Conservation (phyloP, 345 rosid genomes). For the Brassica cretica region DNA sequence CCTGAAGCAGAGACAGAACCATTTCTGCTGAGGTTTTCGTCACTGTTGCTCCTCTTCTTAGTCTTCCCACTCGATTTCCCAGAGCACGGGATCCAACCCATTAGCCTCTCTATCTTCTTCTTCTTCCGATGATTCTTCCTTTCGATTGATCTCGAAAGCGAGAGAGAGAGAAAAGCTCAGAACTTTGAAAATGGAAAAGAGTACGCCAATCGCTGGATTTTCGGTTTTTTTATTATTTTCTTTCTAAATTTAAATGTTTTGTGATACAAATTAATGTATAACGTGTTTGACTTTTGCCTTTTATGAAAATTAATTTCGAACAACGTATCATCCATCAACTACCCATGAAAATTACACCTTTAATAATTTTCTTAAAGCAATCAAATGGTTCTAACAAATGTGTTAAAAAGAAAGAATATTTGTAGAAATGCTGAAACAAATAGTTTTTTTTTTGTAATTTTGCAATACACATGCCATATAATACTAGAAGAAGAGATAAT, state of each 20-base stretch:
- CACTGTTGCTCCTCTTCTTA: slow-evolving; percentile 43
- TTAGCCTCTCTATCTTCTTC: slow-evolving; percentile 33
- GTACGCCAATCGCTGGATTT: slow-evolving; percentile 36
- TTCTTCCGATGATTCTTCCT: slow-evolving; percentile 17
- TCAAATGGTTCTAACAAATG: not conserved
- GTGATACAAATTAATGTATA: slow-evolving; percentile 13
- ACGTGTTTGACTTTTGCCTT: slow-evolving; percentile 26
- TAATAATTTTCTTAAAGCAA: not conserved
- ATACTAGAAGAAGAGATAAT: not conserved
- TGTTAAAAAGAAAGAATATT: not conserved
- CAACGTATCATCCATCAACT: slow-evolving; percentile 15
- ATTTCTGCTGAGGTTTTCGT: slow-evolving; percentile 44
- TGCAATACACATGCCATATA: not conserved
- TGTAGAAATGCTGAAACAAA: not conserved
- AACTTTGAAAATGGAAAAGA: slow-evolving; percentile 34
- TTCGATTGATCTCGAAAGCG: slow-evolving; percentile 35
- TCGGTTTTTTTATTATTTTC: slow-evolving; percentile 8
- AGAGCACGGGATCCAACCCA: slow-evolving; percentile 79
- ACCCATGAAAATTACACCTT: not conserved
- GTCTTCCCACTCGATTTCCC: slow-evolving; percentile 52
- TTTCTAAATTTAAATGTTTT: slow-evolving; percentile 4
- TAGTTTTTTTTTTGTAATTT: not conserved
- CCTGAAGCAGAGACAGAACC: slow-evolving; percentile 48
- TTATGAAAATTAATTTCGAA: not conserved
- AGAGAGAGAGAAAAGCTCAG: slow-evolving; percentile 19